phyloP scores from a whole-genome alignment of 2,329 filamentous ascomycete genomes.

The Fusarium ramigenum region DNA sequence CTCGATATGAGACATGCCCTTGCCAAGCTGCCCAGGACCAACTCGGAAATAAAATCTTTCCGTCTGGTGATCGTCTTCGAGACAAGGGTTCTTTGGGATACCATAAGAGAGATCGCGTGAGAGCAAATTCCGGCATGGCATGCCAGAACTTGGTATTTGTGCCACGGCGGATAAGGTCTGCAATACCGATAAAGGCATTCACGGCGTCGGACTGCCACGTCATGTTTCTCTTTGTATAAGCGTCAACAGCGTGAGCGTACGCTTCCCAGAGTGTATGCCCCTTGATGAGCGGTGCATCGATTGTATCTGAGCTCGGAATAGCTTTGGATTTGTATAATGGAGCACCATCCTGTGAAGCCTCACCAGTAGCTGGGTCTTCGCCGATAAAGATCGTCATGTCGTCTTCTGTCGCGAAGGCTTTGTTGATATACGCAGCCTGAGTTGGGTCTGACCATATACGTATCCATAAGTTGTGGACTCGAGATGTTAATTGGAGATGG shows the following conservation, averaged over 20 bases:
- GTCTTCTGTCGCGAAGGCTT: slow-evolving; percentile 8
- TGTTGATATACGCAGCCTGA: not conserved
- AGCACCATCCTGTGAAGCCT: not conserved
- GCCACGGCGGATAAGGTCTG: slow-evolving; percentile 8
- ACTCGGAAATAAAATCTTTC: slow-evolving; percentile 1
- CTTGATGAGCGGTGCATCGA: slow-evolving; percentile 4
- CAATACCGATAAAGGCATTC: slow-evolving; percentile 23
- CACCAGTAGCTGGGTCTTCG: slow-evolving; percentile 1
- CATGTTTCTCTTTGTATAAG: slow-evolving; percentile 20
- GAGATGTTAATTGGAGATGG: not conserved
- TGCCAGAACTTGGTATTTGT: slow-evolving; percentile 26
- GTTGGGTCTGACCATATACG: slow-evolving; percentile 19
- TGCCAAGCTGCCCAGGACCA: slow-evolving; percentile 28
- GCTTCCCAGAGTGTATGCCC: slow-evolving; percentile 5
- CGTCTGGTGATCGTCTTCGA: not conserved
- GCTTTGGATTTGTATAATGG: slow-evolving; percentile 5
- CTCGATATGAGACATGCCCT: slow-evolving; percentile 8
- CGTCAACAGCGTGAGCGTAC: slow-evolving; percentile 7
- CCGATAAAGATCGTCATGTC: slow-evolving; percentile 1
- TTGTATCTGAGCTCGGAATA: not conserved
- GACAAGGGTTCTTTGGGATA: not conserved
- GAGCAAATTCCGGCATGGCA: slow-evolving; percentile 12
- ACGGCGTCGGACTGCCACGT: slow-evolving; percentile 20
- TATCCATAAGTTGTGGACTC: not conserved
- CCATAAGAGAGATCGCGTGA: slow-evolving; percentile 8